Evolutionary conservation across 2,329 filamentous ascomycete species (phyloP), one percentile per base, ranked within the genome.

Genomic region (Cytospora mali): DNA sequence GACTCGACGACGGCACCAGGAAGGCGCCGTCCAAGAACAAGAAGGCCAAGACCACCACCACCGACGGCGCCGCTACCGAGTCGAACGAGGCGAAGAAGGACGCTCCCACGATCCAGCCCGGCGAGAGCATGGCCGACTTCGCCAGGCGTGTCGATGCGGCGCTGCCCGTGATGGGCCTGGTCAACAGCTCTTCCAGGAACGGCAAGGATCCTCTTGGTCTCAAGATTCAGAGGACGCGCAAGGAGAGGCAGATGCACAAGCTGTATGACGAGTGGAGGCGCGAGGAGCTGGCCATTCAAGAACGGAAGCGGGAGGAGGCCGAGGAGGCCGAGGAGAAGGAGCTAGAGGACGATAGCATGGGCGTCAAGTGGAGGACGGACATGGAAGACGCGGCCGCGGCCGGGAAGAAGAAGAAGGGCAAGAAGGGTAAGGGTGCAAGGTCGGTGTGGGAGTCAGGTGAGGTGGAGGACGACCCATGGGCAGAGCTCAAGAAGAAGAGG

Each of bases 121-220:
- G 92, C 57, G 95, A 99, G 75, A 86, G 86, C 57, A 79, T 98
- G 71, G 86, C 89, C 5, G 90, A 96, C 58, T 99, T 96, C 72
- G 80, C 88, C 9, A 85, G 88, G 13, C 87, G 93, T 31, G 95
- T 99, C 7, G 89, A 98, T 72, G 90, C 91, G 55, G 88, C 91
- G 0, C 80, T 98, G 7, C 94, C 94, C 0, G 77, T 99, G 0
- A 80, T 86, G 9, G 88, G 88, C 0, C 80, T 97, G 10, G 80
- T 86, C 61, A 86, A 81, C 67, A 89, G 88, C 70, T 84, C 81
- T 0, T 75, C 81, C 10, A 86, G 82, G 68, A 78, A 81, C 10
- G 87, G 85, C 58, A 88, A 85, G 67, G 88, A 89, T 64, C 83
- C 87, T 7, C 76, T 84, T 35, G 86, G 90, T 0, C 71, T 89